Base-by-base conservation (phyloP, 83 land plant species). In the Picea engelmannii region DNA sequence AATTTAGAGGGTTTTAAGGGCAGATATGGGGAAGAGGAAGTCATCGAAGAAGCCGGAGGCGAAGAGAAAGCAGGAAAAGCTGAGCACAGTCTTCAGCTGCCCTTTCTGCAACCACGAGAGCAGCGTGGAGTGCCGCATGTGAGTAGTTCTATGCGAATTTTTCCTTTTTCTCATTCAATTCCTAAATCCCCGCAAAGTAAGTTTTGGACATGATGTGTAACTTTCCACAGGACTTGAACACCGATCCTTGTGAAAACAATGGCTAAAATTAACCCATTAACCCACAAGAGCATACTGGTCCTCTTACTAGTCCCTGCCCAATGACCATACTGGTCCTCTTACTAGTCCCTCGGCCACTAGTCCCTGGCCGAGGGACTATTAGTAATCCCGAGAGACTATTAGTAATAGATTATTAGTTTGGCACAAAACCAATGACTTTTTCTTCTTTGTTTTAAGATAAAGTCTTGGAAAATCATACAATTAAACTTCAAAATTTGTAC, bases 21-120 rank as follows among this genome's bases (percentile, higher is more conserved):
- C 20, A 83, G 66, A 55, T 55, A 96, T 96, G 99, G 99, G 98
- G 73, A 96, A 96, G 86, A 89, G 99, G 82, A 96, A 96, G 87
- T 87, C 97, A 23, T 85, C 89, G 38, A 87, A 93, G 21, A 95
- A 94, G 90, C 95, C 99, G 2, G 80, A 94, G n/a, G 91, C 96
- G 0, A 93, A 87, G 88, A 95, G 88, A 88, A 76, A 86, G 63
- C 86, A 88, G 91, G 98, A 95, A 85, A 96, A 96, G 84, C 94
- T 96, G 24, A 91, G 90, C 24, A 93, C 95, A 44, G 96, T 95
- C 47, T 96, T 96, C 79, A 91, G 91, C 62, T 96, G 99, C 84
- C 99, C 98, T 27, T 96, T 96, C 84, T 96, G 99, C 86, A 95
- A 93, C 84, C 99, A 96, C 81, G 99, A 92, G 20, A 95, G 86